Evolutionary conservation across 441 rosid species (phyloP), one percentile per base, ranked within the genome.

Genomic region (Manihot esculenta): DNA sequence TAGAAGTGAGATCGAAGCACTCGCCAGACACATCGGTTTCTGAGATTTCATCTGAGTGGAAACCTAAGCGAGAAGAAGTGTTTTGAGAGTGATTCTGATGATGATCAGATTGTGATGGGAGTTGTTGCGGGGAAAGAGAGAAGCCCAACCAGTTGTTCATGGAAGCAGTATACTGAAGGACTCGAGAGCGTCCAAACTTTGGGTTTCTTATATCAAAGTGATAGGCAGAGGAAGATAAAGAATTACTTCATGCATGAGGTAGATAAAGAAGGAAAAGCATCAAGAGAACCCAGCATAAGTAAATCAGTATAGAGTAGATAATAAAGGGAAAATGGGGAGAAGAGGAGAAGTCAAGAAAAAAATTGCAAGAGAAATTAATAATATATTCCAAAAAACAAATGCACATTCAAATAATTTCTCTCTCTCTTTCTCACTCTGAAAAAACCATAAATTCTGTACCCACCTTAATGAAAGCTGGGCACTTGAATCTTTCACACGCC

Each of bases 81-180:
- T 69, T 70, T 66, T 79, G 84, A 64, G 83, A 61, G 57, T 78
- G 83, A 67, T 75, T 68, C 70, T 73, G 77, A 66, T 72, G 75
- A 60, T 35, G 77, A 71, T 79, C 72, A 77, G 80, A 55, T 10
- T 72, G 82, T 57, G 84, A 71, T 24, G 86, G 82, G 38, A 72
- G 79, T 62, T 82, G 78, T 9, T 84, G 88, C 26, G 89, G 85
- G 56, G 97, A 91, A 61, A 88, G 88, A 68, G 97, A 88, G 77
- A 87, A 93, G 7, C 87, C 95, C 74, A 93, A 67, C 96, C 91
- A 91, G 82, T 83, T 88, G 66, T 87, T 87, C 94, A 85, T 87
- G 50, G 83, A 74, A 26, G 72, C 63, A 75, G 72, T 72, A 23
- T 42, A 11, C 3, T 15, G 1, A 51, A 21, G 45, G 0, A 51